Conservation (phyloP, 2,329 filamentous ascomycete species). For the Diaporthe sp. region DNA sequence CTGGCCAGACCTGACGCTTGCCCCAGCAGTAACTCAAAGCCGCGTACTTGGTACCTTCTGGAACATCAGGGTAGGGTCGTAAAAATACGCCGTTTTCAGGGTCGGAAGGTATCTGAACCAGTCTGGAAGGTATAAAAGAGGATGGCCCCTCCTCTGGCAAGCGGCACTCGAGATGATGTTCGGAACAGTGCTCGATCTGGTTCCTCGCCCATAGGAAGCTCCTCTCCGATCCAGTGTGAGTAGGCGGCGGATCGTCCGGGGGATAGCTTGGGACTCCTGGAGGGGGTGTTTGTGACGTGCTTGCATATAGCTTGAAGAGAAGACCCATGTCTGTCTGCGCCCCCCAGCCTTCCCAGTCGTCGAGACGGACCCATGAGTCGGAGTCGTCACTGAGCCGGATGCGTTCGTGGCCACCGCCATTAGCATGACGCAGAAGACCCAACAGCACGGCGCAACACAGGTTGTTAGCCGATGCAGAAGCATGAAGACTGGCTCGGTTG, state of each 20-base stretch:
- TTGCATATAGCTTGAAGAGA: not conserved
- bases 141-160: not conserved
- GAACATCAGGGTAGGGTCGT: not conserved
- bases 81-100: not conserved
- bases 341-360: conserved; percentile 14
- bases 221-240: not conserved
- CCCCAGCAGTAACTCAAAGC: conserved; percentile 31
- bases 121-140: not conserved
- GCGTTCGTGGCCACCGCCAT: conserved; percentile 2
- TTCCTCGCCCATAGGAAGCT: conserved; percentile 5
- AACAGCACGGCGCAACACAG: not conserved
- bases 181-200: conserved; percentile 5
- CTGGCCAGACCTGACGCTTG: not conserved
- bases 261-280: not conserved
- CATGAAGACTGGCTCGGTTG: not conserved
- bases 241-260: not conserved
- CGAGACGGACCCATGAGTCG: conserved; percentile 10
- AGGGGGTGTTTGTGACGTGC: not conserved
- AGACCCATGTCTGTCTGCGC: not conserved
- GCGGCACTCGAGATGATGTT: not conserved
- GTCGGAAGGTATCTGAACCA: not conserved
- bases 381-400: not conserved
- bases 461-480: not conserved
- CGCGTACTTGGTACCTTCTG: not conserved
- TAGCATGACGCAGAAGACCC: not conserved